Base-by-base conservation (phyloP, 2,329 filamentous ascomycete species). In the Ceratocystis alfenasii region DNA sequence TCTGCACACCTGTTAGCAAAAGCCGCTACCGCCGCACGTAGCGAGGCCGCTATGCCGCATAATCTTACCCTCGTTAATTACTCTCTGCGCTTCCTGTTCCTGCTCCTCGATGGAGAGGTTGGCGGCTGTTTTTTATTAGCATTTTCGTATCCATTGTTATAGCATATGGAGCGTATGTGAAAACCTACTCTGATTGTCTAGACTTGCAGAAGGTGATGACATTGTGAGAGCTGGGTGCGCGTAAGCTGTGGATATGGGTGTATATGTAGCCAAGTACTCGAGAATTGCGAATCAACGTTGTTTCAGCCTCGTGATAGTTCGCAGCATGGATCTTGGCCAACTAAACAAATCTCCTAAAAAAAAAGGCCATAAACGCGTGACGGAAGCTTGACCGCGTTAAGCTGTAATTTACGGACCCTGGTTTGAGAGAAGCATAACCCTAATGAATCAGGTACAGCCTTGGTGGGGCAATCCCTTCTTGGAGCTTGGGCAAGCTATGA, bases 51-150 rank as follows among this genome's bases (percentile, higher is more conserved):
- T 1, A 20, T 15, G 2, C 25, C 8, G 10, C 28, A n/a, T 25
- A 36, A 64, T 65, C 70, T 63, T 78, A 88, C 88, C 89, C 80
- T 99, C 94, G 71, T 97, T 97, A 77, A 97, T 91, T 68, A 95
- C 81, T 77, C 95, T 91, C 76, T 95, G 88, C 73, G 89, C 86
- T 70, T 84, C 78, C 73, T 89, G 81, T 74, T 87, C 81, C 67
- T 89, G 86, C 64, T 89, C 88, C 67, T 91, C 87, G 60, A 68
- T 66, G 68, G 85, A 81, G 60, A 67, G 66, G 6, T 64, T 61
- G 15, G 66, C 59, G n/a, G 60, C 65, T 71, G 65, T 69, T 71
- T 70, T n/a, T 22, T 33, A 10, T 59, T 33, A 45, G 61, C 30
- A 20, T 44, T 63, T 45, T 15, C 48, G 25, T 53, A 33, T 8